Evolutionary conservation across 257 asterid species (phyloP).

Genomic region (Cinchona pubescens): DNA sequence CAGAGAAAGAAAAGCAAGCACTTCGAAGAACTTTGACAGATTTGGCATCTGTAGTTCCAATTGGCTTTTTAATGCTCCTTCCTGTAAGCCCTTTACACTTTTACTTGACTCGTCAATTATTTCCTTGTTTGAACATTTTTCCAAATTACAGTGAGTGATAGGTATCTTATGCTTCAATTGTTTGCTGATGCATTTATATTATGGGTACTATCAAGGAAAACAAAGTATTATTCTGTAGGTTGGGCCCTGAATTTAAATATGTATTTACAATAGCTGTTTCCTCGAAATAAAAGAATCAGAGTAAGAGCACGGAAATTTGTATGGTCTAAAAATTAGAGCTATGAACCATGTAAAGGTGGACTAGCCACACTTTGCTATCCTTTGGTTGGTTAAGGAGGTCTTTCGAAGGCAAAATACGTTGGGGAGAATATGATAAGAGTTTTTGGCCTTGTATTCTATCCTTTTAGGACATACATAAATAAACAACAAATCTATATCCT

Average conservation of each 20-base stretch:
- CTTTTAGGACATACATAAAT: neutral
- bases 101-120: neutral
- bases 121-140: neutral
- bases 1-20: conserved; percentile 92
- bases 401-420: neutral
- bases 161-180: too few relatives aligned
- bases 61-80: conserved; percentile 95
- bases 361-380: neutral
- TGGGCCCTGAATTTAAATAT: neutral
- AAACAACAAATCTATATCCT: neutral
- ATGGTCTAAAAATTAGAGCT: neutral
- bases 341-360: neutral
- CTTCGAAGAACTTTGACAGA: conserved; percentile 87
- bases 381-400: neutral
- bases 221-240: too few relatives aligned
- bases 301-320: neutral
- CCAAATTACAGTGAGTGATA: neutral
- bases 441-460: neutral
- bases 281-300: neutral
- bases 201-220: neutral
- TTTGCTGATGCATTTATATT: too few relatives aligned
- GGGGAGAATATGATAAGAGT: neutral
- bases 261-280: neutral
- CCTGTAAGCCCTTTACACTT: conserved; percentile 57
- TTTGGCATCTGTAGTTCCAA: conserved; percentile 92